Evolutionary conservation across 148 eudicot species (phyloP), one percentile per base, ranked within the genome.

Genomic region (Rhododendron henanense): DNA sequence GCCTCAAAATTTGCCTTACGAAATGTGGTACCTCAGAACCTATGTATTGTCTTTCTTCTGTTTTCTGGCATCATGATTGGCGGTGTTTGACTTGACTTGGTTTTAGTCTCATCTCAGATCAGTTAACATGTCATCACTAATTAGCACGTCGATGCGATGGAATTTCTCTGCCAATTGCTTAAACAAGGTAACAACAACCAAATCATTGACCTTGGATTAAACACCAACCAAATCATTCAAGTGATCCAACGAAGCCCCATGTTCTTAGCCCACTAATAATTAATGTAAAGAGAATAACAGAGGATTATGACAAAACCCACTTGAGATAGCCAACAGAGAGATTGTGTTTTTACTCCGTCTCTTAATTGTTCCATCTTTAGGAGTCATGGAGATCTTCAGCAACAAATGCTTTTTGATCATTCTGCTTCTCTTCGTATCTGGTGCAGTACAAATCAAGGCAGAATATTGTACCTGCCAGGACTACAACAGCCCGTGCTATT

Each of bases 401-500:
- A 63, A 37, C 7, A 59, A 35, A 15, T 73, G 84, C 67, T 89
- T 87, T 71, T 53, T 85, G 16, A 83, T 89, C 53, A 73, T 81
- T 61, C 61, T 89, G 87, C 79, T 89, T 16, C 65, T 87, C 61
- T 85, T 65, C 4, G 63, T 84, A 3, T 80, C 65, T 37, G 84
- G 84, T 4, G 69, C 84, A 16, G 55, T 51, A 61, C 65, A 65
- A 65, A 85, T 55, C 23, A 6, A 63, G 55, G 77, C 82, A 50
- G 92, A 90, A 50, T 83, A 83, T 18, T 83, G 63, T 69, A 85
- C 84, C 10, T 93, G 95, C 65, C 44, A n/a, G 67, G 83, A 19
- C n/a, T 85, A 78, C n/a, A 71, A 76, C 44, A 91, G 93, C 87
- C 90, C 87, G n/a, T 92, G 93, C 83, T 92, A 88, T 80, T 90